Conservation (phyloP, 208 protist genomes). For the Leishmania major region DNA sequence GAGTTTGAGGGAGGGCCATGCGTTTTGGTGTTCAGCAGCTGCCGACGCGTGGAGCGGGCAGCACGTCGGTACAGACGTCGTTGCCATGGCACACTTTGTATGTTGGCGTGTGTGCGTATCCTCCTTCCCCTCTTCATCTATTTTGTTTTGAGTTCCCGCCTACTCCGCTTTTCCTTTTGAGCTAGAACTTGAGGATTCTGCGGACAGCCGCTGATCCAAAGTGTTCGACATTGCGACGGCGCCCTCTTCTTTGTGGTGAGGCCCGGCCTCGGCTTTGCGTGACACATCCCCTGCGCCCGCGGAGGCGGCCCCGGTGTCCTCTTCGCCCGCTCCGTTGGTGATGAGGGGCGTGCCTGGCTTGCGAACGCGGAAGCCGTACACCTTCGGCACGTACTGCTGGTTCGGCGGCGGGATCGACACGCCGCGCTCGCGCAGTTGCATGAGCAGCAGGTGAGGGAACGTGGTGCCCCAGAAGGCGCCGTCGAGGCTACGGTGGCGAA, state of each 20-base stretch:
- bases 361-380: constrained; percentile 97
- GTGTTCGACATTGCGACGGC: background rate
- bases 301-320: background rate
- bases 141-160: background rate
- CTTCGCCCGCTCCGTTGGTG: background rate
- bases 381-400: constrained; percentile 94
- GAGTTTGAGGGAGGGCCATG: background rate
- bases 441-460: constrained; percentile 95
- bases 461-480: constrained; percentile 98
- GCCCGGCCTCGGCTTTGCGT: background rate
- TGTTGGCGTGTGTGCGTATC: background rate
- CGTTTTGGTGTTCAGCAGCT: background rate
- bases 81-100: background rate
- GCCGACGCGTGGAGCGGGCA: background rate
- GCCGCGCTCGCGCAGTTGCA: constrained; percentile 76
- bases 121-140: background rate
- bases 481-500: constrained; percentile 94
- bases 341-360: constrained; percentile 37
- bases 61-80: background rate
- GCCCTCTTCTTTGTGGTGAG: background rate
- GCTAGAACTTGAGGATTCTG: background rate
- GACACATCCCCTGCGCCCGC: background rate
- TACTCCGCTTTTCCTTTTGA: constrained; percentile 10
- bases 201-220: background rate
- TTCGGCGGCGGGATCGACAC: constrained; percentile 46